Base-by-base conservation (phyloP, 2,329 filamentous ascomycete genomes). In the Fusarium cicatricum region DNA sequence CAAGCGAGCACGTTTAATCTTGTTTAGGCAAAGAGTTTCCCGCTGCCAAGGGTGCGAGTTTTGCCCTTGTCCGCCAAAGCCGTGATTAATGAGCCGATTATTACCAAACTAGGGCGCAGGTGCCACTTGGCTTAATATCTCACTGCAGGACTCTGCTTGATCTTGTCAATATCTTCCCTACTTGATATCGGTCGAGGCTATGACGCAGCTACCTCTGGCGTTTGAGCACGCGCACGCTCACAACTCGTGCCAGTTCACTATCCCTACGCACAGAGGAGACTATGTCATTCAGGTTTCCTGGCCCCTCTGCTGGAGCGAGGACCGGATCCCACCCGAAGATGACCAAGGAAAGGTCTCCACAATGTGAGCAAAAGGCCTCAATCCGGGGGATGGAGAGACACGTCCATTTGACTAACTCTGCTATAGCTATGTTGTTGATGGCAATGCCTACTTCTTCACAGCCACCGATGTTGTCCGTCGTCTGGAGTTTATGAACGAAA, bases 381-480 rank as follows among this genome's bases (percentile, higher is more conserved):
- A n/a, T 34, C 26, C 26, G n/a, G n/a, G n/a, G n/a, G n/a, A n/a
- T n/a, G n/a, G n/a, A n/a, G n/a, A n/a, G n/a, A n/a, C n/a, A n/a
- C n/a, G n/a, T n/a, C 5, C 4, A 3, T 7, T n/a, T 12, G 0
- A 11, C 3, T 15, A 9, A 50, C 36, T 21, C 11, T 23, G 29
- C 1, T 6, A 1, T n/a, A 74, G 73, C 11, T 74, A 75, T 23
- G 55, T 72, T 3, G 70, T 70, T 2, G 73, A 74, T 23, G 73
- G 73, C 2, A 74, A 75, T 37, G 71, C 70, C 2, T 72, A 73
- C 37, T 73, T 74, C 52, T 64, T 69, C 31, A 71, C 71, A 0
- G 72, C 71, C 0, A 65, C 70, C 2, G 72, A 75, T 21, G 57
- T 72, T 11, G 53, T 58, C 1, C 59, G 62, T 5, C 60, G 70